Evolutionary conservation across 148 eudicot species (phyloP), one percentile per base, ranked within the genome.

Genomic region (Vaccinium macrocarpon): DNA sequence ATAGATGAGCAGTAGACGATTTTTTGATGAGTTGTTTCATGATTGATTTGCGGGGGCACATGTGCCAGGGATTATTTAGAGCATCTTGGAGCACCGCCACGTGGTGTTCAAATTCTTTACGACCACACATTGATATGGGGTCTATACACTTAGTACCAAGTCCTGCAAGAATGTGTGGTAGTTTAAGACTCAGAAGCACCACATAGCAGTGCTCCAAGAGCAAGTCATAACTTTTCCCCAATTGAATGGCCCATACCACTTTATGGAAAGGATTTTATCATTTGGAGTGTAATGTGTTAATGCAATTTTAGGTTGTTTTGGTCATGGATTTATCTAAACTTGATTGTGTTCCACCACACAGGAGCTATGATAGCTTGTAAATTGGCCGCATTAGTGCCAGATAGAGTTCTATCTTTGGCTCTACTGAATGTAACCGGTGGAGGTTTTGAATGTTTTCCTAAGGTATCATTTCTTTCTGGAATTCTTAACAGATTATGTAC

Each of bases 281-380:
- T 5, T 68, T 1, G 18, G 38, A 29, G 73, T 38, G 76, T 18
- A 35, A 32, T 72, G 9, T 38, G 15, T 72, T 15, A 27, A 27
- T 15, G 76, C 48, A 35, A 38, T 72, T 5, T 5, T 10, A 6
- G n/a, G n/a, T 75, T 25, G n/a, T 38, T 15, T 74, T 21, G 25
- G n/a, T 7, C 52, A 18, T 76, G 9, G 32, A 79, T 79, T 79
- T 79, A 7, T 16, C 23, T 32, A 25, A 53, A 53, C 56, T 51
- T 21, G 14, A 2, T 51, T 66, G 73, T 51, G 64, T 82, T 48
- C 38, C 72, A 57, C 61, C 5, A 46, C 79, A 85, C 91, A 97
- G 99, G 99, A 86, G 99, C 93, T 82, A 97, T 97, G 99, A 93
- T 97, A 89, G 88, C 98, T 85, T 93, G 97, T 84, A 97, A 97